phyloP scores from a whole-genome alignment of 225 moss, liverwort and hornwort species.

The Ulota crispa region DNA sequence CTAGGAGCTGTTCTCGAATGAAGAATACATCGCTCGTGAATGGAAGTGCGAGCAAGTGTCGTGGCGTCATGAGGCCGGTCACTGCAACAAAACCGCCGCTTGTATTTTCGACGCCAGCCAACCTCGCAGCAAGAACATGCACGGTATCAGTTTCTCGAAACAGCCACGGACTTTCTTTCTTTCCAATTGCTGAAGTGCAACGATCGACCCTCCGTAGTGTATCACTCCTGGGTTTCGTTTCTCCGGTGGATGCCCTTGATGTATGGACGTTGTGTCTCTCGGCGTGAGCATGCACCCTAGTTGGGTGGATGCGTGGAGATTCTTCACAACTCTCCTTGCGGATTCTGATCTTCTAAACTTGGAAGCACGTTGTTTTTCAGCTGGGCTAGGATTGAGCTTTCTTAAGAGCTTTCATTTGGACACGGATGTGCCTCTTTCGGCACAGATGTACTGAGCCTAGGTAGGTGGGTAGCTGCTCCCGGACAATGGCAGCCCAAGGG shows the following conservation, averaged over 20 bases:
- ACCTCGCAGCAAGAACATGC: conserved; percentile 37
- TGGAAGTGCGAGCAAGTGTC: conserved; percentile 70
- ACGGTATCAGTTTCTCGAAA: conserved; percentile 41
- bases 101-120: conserved; percentile 64
- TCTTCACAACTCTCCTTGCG: neutral
- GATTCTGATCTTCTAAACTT: neutral
- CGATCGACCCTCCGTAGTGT: neutral
- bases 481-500: conserved; percentile 78
- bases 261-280: neutral
- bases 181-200: neutral
- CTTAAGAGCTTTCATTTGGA: neutral
- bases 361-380: neutral
- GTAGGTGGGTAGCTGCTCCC: conserved; percentile 54
- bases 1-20: conserved; percentile 76
- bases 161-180: neutral
- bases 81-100: conserved; percentile 61
- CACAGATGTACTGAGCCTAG: conserved; percentile 58
- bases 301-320: neutral
- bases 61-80: conserved; percentile 35
- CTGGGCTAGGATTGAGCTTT: neutral
- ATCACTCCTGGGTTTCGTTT: neutral
- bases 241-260: neutral
- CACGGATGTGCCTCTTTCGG: neutral
- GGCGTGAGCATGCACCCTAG: neutral
- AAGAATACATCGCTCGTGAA: conserved; percentile 46